phyloP scores from a whole-genome alignment of 2,329 filamentous ascomycete species.

The Cladobotryum mycophilum region DNA sequence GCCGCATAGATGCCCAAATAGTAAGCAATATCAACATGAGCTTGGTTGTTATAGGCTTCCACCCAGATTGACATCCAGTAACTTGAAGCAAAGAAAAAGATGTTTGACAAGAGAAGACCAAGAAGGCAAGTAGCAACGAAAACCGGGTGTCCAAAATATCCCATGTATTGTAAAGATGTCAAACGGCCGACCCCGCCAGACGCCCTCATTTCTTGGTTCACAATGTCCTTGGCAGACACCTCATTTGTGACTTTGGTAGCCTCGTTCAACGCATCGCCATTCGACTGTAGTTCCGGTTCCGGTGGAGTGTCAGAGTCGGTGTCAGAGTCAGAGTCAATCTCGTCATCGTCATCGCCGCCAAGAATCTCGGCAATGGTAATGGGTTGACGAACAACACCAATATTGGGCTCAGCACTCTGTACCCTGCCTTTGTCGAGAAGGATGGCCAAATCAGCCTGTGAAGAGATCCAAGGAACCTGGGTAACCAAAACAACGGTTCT shows the following conservation, averaged over 20 bases:
- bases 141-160: slow-evolving; percentile 41
- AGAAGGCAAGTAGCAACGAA: slow-evolving; percentile 36
- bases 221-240: slow-evolving; percentile 35
- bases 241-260: slow-evolving; percentile 29
- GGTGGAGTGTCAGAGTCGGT: slow-evolving; percentile 20
- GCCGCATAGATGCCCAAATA: slow-evolving; percentile 49
- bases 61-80: slow-evolving; percentile 50
- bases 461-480: slow-evolving; percentile 47
- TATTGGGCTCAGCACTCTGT: slow-evolving; percentile 35
- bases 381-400: slow-evolving; percentile 39
- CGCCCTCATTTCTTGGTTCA: slow-evolving; percentile 41
- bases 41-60: slow-evolving; percentile 40
- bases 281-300: slow-evolving; percentile 24
- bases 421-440: slow-evolving; percentile 41
- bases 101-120: slow-evolving; percentile 35
- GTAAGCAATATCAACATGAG: slow-evolving; percentile 39
- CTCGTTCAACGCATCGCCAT: slow-evolving; percentile 24
- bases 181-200: slow-evolving; percentile 40
- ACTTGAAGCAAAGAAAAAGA: slow-evolving; percentile 36
- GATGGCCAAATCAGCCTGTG: slow-evolving; percentile 43
- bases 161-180: slow-evolving; percentile 43
- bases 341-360: slow-evolving; percentile 30
- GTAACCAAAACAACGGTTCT: slow-evolving; percentile 53
- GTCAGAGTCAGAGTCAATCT: slow-evolving; percentile 18
- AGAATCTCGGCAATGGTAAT: slow-evolving; percentile 37